Base-by-base conservation (phyloP, 345 rosid species). In the Trapa incisa region DNA sequence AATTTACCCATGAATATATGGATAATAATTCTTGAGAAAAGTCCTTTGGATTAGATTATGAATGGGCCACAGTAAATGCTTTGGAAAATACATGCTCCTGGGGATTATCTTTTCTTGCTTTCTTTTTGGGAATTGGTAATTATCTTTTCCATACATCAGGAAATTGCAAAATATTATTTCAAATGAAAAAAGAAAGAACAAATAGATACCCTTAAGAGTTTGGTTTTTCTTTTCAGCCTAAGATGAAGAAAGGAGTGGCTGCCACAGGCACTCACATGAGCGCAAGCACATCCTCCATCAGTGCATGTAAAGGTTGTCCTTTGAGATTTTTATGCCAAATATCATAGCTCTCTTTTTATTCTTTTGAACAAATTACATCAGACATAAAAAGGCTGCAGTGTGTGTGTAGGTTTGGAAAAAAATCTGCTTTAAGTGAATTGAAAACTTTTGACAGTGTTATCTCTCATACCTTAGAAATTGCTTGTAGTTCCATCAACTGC, bases 211-310 rank as follows among this genome's bases (percentile, higher is more conserved):
- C 7, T 41, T 1, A 41, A 41, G 43, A 2, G 56, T 50, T 57
- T 42, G 66, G 36, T 53, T 71, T 36, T 64, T 37, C 17, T 2
- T 45, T 68, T 74, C 86, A 91, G 99, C 75, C 84, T 63, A 93
- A 86, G 83, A 67, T 81, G 82, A 90, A 85, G 75, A 93, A 87
- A 77, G 92, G 92, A 63, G 75, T 45, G 11, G 48, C 13, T 45
- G 48, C 48, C 48, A 45, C 48, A 36, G 38, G 83, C 11, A 72
- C 54, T 22, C 68, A 75, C 15, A 61, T 82, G 64, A 70, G 60
- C 71, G 45, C 82, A 42, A 79, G 73, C 67, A 17, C 47, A 33
- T 45, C 73, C 53, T 22, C 76, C 35, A 39, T 54, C 50, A 38
- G 78, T 32, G 47, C 75, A 68, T 81, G 80, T 75, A 67, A 89